Evolutionary conservation across 1,284 basidiomycete species (phyloP).

Genomic region (Tilletia setariae): DNA sequence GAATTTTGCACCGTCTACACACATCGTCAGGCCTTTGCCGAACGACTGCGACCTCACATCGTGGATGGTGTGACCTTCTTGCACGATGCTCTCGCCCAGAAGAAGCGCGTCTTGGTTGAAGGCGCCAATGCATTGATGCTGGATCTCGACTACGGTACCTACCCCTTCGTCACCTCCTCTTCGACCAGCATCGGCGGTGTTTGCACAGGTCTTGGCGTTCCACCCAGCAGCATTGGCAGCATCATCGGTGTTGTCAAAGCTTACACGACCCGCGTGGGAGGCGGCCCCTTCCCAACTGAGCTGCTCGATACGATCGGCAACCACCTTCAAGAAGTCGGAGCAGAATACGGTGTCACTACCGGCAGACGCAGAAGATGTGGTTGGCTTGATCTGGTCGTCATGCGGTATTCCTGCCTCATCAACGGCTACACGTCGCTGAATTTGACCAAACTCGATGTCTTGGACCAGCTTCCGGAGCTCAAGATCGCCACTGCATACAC

Average conservation of each 20-base stretch:
- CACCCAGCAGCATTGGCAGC: slow-evolving; percentile 78
- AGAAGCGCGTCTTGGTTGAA: slow-evolving; percentile 85
- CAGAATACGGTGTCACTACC: slow-evolving; percentile 87
- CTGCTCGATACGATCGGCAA: slow-evolving; percentile 80
- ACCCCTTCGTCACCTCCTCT: slow-evolving; percentile 93
- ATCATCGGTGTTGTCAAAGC: slow-evolving; percentile 93
- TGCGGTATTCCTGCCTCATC: slow-evolving; percentile 87
- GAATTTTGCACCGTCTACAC: background rate
- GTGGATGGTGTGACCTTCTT: slow-evolving; percentile 81
- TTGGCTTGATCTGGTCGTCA: slow-evolving; percentile 94
- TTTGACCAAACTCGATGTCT: slow-evolving; percentile 90
- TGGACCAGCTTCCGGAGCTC: slow-evolving; percentile 82
- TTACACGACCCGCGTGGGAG: slow-evolving; percentile 94
- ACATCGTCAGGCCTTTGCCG: slow-evolving; percentile 68
- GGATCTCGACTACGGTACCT: slow-evolving; percentile 95
- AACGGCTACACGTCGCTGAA: slow-evolving; percentile 94
- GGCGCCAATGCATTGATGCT: slow-evolving; percentile 98
- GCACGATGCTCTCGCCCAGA: slow-evolving; percentile 69
- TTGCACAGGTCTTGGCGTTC: slow-evolving; percentile 91
- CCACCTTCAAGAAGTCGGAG: slow-evolving; percentile 88
- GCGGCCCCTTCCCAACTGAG: slow-evolving; percentile 95
- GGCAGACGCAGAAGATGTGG: slow-evolving; percentile 88
- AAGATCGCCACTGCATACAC: slow-evolving; percentile 81
- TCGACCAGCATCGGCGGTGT: slow-evolving; percentile 90
- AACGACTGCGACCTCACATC: slow-evolving; percentile 81